Base-by-base conservation (phyloP, 148 eudicot genomes). In the Fagopyrum esculentum region DNA sequence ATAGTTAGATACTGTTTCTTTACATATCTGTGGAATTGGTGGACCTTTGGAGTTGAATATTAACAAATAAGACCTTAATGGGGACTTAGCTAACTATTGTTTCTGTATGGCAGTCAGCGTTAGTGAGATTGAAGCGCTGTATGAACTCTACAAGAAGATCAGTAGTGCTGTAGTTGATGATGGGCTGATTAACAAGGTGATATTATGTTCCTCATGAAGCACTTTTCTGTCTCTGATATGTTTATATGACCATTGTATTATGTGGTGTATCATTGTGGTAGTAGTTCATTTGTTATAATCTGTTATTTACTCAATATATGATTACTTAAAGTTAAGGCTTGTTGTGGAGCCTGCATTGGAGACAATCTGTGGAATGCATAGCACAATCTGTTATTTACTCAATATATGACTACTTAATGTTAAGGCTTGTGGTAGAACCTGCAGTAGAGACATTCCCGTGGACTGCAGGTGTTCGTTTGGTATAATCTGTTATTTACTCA, bases 121-220 rank as follows among this genome's bases (percentile, higher is more conserved):
- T 40, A 89, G 87, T 78, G 92, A 89, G 79, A 87, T 89, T 45
- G 92, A 89, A 82, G 92, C 92, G 22, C 78, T 89, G 29, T 89
- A 89, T 74, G 92, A 89, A 75, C 75, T 89, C 6, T 89, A 78
- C 81, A 89, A 89, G 88, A 89, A 85, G 82, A 83, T 89, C 8
- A 89, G 92, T 82, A 89, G 88, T 79, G 90, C 90, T 64, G 90
- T 89, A 48, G 76, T 82, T 73, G 87, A 89, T 79, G 92, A 89
- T 70, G 92, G 92, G n/a, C 75, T 89, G 49, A 87, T 89, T 75
- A 83, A 86, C 83, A 89, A 89, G 92, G 92, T 87, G 45, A 75
- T 6, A 35, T 66, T 66, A 12, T 40, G 17, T 13, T 66, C 17
- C 19, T 12, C 17, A 22, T 22, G 26, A 22, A 22, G 26, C 26